Conservation (phyloP, 345 rosid genomes). For the Brassica juncea region DNA sequence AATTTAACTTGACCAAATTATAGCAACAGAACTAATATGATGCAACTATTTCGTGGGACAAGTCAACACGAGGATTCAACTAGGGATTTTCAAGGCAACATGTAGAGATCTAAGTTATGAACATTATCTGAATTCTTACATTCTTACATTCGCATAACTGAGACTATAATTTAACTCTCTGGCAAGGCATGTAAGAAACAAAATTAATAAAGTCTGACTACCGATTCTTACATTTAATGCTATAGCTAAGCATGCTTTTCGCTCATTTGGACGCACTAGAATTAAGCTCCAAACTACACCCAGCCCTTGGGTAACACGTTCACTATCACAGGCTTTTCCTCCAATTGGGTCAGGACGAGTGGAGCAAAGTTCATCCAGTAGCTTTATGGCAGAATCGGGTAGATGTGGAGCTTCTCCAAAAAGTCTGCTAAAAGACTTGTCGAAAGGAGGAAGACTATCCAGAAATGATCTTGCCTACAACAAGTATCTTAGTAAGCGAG, state of each 20-base stretch:
- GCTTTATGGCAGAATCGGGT: constrained; percentile 71
- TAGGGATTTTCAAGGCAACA: background rate
- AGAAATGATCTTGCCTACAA: constrained; percentile 83
- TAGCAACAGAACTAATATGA: constrained; percentile 3
- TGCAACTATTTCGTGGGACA: constrained; percentile 6
- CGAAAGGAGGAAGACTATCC: constrained; percentile 84
- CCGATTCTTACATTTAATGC: constrained; percentile 70
- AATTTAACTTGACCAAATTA: constrained; percentile 11
- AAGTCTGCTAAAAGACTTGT: constrained; percentile 92
- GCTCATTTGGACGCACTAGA: constrained; percentile 81
- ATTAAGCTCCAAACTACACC: constrained; percentile 98
- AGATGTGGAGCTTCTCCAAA: constrained; percentile 88
- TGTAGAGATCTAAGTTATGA: background rate
- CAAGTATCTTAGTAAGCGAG: constrained; percentile 35
- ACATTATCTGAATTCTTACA: background rate
- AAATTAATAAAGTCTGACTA: constrained; percentile 4
- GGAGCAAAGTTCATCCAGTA: constrained; percentile 80
- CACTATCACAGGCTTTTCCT: constrained; percentile 66
- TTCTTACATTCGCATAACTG: background rate
- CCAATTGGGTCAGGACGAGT: constrained; percentile 62
- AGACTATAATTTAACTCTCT: constrained; percentile 23
- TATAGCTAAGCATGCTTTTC: constrained; percentile 79
- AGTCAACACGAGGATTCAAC: background rate
- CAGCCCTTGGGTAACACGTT: constrained; percentile 96
- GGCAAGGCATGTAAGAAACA: constrained; percentile 21